Evolutionary conservation across 176 grass and related monocot genomes (phyloP).

Genomic region (Carex parvula): DNA sequence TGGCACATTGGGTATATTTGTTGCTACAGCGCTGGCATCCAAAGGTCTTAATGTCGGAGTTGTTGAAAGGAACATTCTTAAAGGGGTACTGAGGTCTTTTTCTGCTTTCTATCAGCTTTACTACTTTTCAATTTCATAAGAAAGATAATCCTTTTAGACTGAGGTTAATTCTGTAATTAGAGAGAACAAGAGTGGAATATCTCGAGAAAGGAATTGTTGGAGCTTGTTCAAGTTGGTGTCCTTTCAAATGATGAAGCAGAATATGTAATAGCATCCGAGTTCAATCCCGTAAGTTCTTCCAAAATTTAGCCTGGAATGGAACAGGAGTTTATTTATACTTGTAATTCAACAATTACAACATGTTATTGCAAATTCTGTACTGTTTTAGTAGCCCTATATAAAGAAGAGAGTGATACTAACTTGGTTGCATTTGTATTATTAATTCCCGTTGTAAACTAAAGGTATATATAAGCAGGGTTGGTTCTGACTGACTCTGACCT

Average conservation of each 20-base stretch:
- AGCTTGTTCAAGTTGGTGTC: constrained; percentile 77
- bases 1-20: constrained; percentile 93
- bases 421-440: not conserved
- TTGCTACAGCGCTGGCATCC: constrained; percentile 79
- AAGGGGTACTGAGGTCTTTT: constrained; percentile 76
- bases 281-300: constrained; percentile 71
- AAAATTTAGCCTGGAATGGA: constrained; percentile 15
- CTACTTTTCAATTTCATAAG: not conserved
- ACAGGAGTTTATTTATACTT: not conserved
- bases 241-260: constrained; percentile 71
- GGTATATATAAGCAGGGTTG: not conserved
- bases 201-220: constrained; percentile 76
- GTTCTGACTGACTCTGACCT: not conserved
- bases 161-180: constrained; percentile 38
- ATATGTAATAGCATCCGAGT: constrained; percentile 64
- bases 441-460: not conserved
- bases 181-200: constrained; percentile 99
- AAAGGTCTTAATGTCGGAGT: constrained; percentile 80
- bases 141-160: constrained; percentile 29
- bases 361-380: not conserved
- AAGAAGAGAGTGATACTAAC: not conserved
- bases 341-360: not conserved
- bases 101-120: constrained; percentile 12
- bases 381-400: not conserved
- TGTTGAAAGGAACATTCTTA: constrained; percentile 85